Percentiles rank a stretch among this genome's conserved stretches.
Evolutionary conservation across 1,284 basidiomycete species (phyloP).

Genomic region (Malassezia sympodialis): DNA sequence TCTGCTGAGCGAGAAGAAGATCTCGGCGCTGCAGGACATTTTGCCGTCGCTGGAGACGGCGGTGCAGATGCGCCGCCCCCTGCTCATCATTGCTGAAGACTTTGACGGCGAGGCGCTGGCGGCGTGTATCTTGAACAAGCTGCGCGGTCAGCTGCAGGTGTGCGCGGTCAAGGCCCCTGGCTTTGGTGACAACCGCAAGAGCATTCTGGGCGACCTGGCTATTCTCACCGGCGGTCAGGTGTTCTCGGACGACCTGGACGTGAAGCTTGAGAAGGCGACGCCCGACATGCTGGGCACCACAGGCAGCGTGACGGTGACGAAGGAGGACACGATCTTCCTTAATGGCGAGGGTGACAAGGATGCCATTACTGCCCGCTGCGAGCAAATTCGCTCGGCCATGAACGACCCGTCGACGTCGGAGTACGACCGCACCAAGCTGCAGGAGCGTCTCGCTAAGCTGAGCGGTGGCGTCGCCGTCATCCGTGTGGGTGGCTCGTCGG

Average conservation of each 20-base stretch:
- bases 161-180: constrained; percentile 91
- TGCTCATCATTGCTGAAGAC: constrained; percentile 94
- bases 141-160: constrained; percentile 87
- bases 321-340: constrained; percentile 94
- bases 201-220: constrained; percentile 87
- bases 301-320: constrained; percentile 86
- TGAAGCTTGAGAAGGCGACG: constrained; percentile 88
- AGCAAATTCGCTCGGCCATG: constrained; percentile 81
- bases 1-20: constrained; percentile 95
- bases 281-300: constrained; percentile 81
- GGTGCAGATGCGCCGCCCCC: constrained; percentile 77
- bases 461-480: constrained; percentile 94
- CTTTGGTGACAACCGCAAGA: constrained; percentile 98
- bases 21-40: constrained; percentile 86
- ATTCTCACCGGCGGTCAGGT: constrained; percentile 95
- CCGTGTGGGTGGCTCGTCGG: constrained; percentile 84
- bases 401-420: constrained; percentile 76
- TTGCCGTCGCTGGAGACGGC: constrained; percentile 86
- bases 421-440: constrained; percentile 88
- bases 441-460: constrained; percentile 92
- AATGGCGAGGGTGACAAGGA: constrained; percentile 61
- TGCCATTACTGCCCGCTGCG: constrained; percentile 55
- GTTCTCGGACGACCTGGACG: constrained; percentile 95
- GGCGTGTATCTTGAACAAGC: constrained; percentile 95
- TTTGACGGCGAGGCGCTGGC: constrained; percentile 94